Evolutionary conservation across 371 early-diverging fungal species (phyloP), one percentile per base, ranked within the genome.

Genomic region (Nematocida ironsii): DNA sequence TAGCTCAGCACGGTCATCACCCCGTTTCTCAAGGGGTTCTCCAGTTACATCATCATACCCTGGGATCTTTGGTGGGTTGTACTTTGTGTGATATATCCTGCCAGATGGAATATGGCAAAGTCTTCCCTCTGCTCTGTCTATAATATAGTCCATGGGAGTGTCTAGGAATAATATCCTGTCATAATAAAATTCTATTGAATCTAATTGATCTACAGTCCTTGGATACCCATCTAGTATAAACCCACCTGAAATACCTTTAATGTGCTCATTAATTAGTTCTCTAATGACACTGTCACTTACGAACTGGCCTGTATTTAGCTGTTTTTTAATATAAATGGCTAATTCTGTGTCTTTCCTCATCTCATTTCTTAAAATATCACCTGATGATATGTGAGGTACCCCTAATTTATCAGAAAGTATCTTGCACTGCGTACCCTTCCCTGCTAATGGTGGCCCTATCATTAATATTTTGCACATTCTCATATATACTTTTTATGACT

Each of bases 151-250:
- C 23, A 75, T 25, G 20, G 76, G 76, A n/a, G 76, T 75, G 69
- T 67, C 52, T 11, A 75, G 70, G 47, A 67, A 66, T 5, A 75
- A 1, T 11, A 75, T 75, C 54, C 23, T 54, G 54, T 75, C 76
- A 42, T 75, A 75, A 6, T 9, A 18, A 54, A 75, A 75, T n/a
- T n/a, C 83, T 25, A 99, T 90, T 90, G 94, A 95, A 87, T 95
- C 92, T 33, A 97, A 96, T 89, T 99, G 99, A 58, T 90, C 91
- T 73, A 95, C 92, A 55, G 95, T 97, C 84, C 99, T 92, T 73
- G 99, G 99, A 91, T 95, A 99, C 55, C 99, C 99, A 87, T 99
- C 99, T n/a, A 99, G 90, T 85, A 99, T 94, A 89, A 95, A 97
- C 85, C 96, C 95, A 83, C 92, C 91, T 88, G 91, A 90, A 90